These are phyloP conservation scores for Solanum hybrid DNA, from an alignment of 305 asterid genomes.

Conservation along the genomic window DNA sequence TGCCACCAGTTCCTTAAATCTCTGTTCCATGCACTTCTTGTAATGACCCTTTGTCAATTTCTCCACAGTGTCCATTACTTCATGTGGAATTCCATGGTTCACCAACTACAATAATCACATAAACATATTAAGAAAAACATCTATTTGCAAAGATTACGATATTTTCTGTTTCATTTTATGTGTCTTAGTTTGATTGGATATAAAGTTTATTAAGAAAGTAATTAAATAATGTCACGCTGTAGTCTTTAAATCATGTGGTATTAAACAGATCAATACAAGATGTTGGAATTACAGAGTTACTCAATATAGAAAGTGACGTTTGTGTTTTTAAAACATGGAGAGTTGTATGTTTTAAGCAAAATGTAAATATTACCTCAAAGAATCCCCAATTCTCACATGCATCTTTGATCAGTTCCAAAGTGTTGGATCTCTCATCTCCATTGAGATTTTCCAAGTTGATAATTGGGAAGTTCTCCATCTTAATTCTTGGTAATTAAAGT, in stretches of 20 bases:
- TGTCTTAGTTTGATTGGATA: not conserved
- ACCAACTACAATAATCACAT: slow-evolving; percentile 32
- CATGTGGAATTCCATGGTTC: slow-evolving; percentile 68
- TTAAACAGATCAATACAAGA: not conserved
- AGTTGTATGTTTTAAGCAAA: not conserved
- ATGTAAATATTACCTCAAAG: slow-evolving; percentile 54
- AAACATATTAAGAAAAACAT: not conserved
- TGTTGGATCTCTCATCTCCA: slow-evolving; percentile 53
- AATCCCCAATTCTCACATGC: slow-evolving; percentile 98
- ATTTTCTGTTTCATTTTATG: not conserved
- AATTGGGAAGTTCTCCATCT: slow-evolving; percentile 47
- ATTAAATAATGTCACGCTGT: not conserved
- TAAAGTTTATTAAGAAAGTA: no score
- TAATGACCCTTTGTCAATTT: slow-evolving; percentile 71
- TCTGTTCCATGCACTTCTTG: slow-evolving; percentile 59
- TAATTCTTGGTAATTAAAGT: not conserved
- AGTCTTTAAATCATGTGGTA: not conserved
- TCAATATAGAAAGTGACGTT: not conserved
- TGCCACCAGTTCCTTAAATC: slow-evolving; percentile 68
- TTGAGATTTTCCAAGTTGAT: slow-evolving; percentile 71
- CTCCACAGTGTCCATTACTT: slow-evolving; percentile 79
- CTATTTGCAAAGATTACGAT: not conserved
- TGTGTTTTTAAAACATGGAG: not conserved
- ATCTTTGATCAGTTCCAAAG: slow-evolving; percentile 59
- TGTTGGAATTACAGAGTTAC: not conserved